Conservation (phyloP, 1,284 basidiomycete genomes). For the Cutaneotrichosporon sp. region DNA sequence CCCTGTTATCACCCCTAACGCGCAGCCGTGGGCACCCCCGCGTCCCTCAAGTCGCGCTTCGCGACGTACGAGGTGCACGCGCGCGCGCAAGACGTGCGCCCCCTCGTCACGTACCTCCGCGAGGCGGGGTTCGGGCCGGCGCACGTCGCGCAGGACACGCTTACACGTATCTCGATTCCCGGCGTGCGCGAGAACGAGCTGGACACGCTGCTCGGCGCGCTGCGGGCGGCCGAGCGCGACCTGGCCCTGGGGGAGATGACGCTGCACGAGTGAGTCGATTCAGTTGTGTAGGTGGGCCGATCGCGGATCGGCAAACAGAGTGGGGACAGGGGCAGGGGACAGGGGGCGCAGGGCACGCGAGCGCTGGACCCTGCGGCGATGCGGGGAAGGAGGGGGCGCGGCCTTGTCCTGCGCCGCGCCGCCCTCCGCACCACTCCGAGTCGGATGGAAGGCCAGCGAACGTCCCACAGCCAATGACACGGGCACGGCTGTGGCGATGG, state of each 20-base stretch:
- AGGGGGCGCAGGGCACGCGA: neutral
- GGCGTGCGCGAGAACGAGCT: constrained; percentile 35
- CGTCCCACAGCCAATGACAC: neutral
- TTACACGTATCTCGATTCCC: constrained; percentile 36
- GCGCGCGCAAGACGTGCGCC: constrained; percentile 61
- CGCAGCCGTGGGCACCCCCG: constrained; percentile 62
- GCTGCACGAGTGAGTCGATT: constrained; percentile 38
- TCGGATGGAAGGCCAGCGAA: neutral
- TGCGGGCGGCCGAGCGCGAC: constrained; percentile 25
- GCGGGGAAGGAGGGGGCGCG: neutral
- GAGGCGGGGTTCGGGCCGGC: constrained; percentile 62
- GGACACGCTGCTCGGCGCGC: constrained; percentile 25
- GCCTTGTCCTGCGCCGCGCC: too few relatives aligned
- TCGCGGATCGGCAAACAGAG: neutral
- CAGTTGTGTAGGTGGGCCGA: neutral
- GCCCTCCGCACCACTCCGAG: neutral
- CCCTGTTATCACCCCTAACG: neutral
- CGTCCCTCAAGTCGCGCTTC: constrained; percentile 64
- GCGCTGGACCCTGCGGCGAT: neutral
- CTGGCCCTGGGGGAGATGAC: constrained; percentile 30
- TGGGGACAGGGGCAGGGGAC: neutral
- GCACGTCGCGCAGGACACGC: constrained; percentile 27
- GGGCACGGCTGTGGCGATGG: too few relatives aligned
- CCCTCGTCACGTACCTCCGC: constrained; percentile 64
- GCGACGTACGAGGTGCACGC: constrained; percentile 78